phyloP scores from a whole-genome alignment of 2,329 filamentous ascomycete species.

The Pyricularia grisea region DNA sequence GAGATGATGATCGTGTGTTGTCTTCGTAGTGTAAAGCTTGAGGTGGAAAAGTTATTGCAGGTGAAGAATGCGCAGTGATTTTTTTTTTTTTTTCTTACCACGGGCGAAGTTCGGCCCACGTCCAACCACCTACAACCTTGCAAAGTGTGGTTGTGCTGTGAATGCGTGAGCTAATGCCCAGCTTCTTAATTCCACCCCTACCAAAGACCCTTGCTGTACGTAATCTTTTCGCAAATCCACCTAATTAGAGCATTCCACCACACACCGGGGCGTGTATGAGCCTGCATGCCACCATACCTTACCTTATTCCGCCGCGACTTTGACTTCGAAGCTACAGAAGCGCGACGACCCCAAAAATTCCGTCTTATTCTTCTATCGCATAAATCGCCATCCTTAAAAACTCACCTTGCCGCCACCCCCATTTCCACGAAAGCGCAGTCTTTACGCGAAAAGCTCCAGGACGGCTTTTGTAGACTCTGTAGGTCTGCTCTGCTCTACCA shows the following conservation, averaged over 20 bases:
- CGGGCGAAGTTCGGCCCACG: not conserved
- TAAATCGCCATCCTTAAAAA: not conserved
- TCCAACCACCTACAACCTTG: not conserved
- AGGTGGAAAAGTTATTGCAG: not conserved
- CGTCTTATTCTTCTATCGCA: not conserved
- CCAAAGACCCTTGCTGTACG: not conserved
- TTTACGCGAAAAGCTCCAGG: not conserved
- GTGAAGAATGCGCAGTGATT: not conserved
- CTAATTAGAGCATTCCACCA: not conserved
- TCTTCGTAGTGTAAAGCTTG: not conserved
- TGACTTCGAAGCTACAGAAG: not conserved
- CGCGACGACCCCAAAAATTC: not conserved
- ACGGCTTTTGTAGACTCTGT: not conserved
- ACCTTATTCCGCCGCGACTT: not conserved
- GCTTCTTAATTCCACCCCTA: not conserved
- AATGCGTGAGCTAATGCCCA: not conserved
- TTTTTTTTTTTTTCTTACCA: not conserved
- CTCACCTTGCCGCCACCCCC: not conserved
- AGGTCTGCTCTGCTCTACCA: not conserved
- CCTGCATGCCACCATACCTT: not conserved
- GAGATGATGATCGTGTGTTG: constrained; percentile 5
- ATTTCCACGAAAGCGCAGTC: not conserved
- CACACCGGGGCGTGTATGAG: not conserved
- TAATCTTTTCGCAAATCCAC: not conserved
- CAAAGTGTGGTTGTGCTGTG: not conserved